Conservation (phyloP, 75 land plant species). For the Adiantum capillusveneris region DNA sequence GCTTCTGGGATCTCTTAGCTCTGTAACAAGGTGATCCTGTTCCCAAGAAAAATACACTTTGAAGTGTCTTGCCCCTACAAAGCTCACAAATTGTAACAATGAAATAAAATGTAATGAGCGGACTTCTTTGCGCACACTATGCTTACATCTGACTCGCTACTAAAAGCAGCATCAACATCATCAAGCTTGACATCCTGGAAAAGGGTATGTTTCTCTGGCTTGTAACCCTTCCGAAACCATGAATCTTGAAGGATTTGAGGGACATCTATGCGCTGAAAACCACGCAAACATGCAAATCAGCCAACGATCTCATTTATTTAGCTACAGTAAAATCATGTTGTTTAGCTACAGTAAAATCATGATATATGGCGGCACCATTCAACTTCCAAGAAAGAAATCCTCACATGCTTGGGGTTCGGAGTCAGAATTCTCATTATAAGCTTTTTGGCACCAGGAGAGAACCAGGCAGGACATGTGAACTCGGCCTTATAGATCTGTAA, state of each 20-base stretch:
- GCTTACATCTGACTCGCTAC: slow-evolving; percentile 54
- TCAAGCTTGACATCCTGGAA: slow-evolving; percentile 58
- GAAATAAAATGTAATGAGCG: not conserved
- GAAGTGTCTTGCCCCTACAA: not conserved
- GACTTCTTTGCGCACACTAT: not conserved
- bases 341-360: not conserved
- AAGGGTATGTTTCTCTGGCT: slow-evolving; percentile 50
- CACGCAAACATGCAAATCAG: not conserved
- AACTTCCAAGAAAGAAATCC: slow-evolving; percentile 8
- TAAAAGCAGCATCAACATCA: slow-evolving; percentile 84
- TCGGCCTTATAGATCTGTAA: slow-evolving; percentile 79
- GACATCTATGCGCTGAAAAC: slow-evolving; percentile 65
- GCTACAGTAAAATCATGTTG: not conserved
- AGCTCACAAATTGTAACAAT: not conserved
- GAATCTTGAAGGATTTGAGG: slow-evolving; percentile 65
- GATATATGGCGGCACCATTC: not conserved
- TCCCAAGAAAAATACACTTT: not conserved
- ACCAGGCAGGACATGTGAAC: slow-evolving; percentile 81
- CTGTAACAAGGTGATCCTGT: slow-evolving; percentile 20
- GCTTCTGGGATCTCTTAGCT: slow-evolving; percentile 19
- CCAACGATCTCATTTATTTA: not conserved
- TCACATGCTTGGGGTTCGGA: slow-evolving; percentile 84
- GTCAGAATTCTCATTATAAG: slow-evolving; percentile 67
- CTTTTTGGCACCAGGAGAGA: slow-evolving; percentile 70
- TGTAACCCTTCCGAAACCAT: slow-evolving; percentile 85